phyloP scores from a whole-genome alignment of 2,329 filamentous ascomycete genomes.

The Penicillium rolfsii region DNA sequence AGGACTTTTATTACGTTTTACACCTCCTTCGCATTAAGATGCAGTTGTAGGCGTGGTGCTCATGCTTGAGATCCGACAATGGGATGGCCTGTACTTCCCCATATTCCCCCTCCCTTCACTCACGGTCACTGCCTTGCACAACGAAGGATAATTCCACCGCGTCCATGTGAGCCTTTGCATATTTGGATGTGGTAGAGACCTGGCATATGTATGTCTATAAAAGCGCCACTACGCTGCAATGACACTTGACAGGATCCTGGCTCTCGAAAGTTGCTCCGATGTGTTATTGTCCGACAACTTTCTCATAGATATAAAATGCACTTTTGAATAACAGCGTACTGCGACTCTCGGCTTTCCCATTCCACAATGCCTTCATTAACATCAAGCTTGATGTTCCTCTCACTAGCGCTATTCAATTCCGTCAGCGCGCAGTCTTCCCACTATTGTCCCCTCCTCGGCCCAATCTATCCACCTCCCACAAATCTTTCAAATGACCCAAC shows the following conservation, averaged over 20 bases:
- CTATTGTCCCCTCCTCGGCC: constrained; percentile 14
- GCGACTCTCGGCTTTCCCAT: neutral
- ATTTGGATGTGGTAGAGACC: neutral
- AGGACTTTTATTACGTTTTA: too few species aligned
- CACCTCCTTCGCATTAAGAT: neutral
- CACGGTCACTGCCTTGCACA: neutral
- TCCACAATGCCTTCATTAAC: constrained; percentile 1
- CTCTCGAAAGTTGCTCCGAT: neutral
- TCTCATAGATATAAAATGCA: neutral
- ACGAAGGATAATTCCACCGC: constrained; percentile 1
- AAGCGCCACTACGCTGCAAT: neutral
- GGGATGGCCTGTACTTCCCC: constrained; percentile 9
- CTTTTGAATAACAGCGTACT: neutral
- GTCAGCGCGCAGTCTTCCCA: neutral
- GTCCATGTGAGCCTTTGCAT: constrained; percentile 1
- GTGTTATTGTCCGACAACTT: neutral
- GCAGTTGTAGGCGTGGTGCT: neutral
- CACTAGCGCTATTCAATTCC: neutral
- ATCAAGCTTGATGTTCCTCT: neutral
- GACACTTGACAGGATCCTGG: neutral
- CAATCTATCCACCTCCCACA: constrained; percentile 14
- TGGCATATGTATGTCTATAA: neutral
- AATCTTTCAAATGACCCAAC: constrained; percentile 1
- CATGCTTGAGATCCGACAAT: neutral
- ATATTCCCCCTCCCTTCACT: neutral